These are phyloP conservation scores for Platanus orientalis DNA, from an alignment of 164 flowering plant species.

Conservation along the genomic window DNA sequence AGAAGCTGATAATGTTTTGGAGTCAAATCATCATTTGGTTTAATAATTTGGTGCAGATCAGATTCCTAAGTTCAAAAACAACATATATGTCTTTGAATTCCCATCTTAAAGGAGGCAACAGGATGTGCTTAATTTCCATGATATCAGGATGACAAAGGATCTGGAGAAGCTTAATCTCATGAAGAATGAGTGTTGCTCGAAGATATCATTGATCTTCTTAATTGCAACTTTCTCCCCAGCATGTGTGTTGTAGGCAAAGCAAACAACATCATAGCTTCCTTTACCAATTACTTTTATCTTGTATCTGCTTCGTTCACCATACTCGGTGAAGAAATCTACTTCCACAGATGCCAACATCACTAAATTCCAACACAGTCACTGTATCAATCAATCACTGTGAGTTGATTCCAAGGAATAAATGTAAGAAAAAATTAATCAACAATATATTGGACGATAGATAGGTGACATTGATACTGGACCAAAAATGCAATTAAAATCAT, in stretches of 20 bases:
- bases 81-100: conserved; percentile 96
- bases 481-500: not conserved
- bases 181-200: conserved; percentile 93
- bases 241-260: conserved; percentile 87
- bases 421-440: not conserved
- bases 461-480: not conserved
- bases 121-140: conserved; percentile 93
- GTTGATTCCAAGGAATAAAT: not conserved
- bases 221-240: conserved; percentile 93
- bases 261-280: conserved; percentile 98
- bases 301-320: conserved; percentile 92
- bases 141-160: conserved; percentile 93
- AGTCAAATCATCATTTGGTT: conserved; percentile 96
- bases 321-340: conserved; percentile 90
- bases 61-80: conserved; percentile 98
- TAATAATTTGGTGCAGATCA: conserved; percentile 93
- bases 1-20: conserved; percentile 97
- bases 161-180: conserved; percentile 93
- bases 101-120: conserved; percentile 94
- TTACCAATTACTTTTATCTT: conserved; percentile 91
- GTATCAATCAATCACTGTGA: not conserved
- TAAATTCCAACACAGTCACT: not conserved
- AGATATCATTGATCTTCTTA: conserved; percentile 94
- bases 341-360: conserved; percentile 62
- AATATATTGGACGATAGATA: not conserved